phyloP scores from a whole-genome alignment of 768 basidiomycete species.

The Naganishia onofrii region DNA sequence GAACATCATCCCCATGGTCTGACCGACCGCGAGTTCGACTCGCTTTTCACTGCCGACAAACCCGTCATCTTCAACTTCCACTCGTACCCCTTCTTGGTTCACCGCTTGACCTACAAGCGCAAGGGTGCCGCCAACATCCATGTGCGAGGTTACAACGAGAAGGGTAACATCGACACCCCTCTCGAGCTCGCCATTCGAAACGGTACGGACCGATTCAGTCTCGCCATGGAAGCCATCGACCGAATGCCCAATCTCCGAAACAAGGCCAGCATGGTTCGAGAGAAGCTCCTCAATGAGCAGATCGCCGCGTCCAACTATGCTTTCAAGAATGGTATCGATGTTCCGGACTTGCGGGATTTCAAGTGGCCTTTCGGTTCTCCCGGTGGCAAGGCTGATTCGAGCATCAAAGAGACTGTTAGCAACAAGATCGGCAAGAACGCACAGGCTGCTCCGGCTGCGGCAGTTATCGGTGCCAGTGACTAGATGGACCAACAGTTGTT shows the following conservation, averaged over 20 bases:
- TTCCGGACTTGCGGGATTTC: slow-evolving; percentile 37
- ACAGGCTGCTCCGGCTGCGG: slow-evolving; percentile 4
- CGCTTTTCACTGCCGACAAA: slow-evolving; percentile 69
- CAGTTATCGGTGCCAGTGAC: slow-evolving; percentile 14
- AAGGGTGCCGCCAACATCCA: slow-evolving; percentile 33
- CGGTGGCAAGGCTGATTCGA: slow-evolving; percentile 30
- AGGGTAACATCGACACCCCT: slow-evolving; percentile 38
- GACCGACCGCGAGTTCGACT: slow-evolving; percentile 61
- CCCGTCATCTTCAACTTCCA: slow-evolving; percentile 77
- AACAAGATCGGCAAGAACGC: slow-evolving; percentile 21
- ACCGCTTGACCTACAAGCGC: slow-evolving; percentile 31
- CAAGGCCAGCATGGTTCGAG: slow-evolving; percentile 39
- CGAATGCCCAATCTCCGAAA: slow-evolving; percentile 39
- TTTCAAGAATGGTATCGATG: slow-evolving; percentile 47
- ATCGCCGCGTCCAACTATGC: slow-evolving; percentile 41
- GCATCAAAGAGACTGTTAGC: slow-evolving; percentile 14
- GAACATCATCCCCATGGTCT: slow-evolving; percentile 67
- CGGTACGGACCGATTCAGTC: slow-evolving; percentile 34
- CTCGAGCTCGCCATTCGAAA: slow-evolving; percentile 37
- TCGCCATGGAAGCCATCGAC: slow-evolving; percentile 48
- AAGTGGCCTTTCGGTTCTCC: slow-evolving; percentile 35
- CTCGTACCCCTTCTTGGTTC: slow-evolving; percentile 60
- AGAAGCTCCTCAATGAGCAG: slow-evolving; percentile 42
- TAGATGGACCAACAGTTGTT: background rate
- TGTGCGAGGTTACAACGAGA: slow-evolving; percentile 38